These are phyloP conservation scores for Lecanicillium sp. DNA, from an alignment of 2,329 filamentous ascomycete species.

Conservation along the genomic window DNA sequence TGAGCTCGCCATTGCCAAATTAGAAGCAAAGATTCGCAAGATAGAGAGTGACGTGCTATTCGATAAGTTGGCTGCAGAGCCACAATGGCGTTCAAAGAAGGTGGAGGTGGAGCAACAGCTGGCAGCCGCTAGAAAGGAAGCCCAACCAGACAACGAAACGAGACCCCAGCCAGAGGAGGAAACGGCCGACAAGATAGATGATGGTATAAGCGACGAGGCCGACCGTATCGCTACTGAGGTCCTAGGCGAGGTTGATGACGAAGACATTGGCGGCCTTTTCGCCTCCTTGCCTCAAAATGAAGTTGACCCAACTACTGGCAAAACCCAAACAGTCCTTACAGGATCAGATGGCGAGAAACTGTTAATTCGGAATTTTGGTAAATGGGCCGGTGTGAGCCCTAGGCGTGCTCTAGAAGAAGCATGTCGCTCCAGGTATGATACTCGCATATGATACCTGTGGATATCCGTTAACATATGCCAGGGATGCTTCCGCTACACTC, in stretches of 20 bases:
- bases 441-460: no score
- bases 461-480: constrained; percentile 20
- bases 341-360: constrained; percentile 45
- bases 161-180: constrained; percentile 11
- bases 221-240: constrained; percentile 51
- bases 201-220: constrained; percentile 48
- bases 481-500: constrained; percentile 63
- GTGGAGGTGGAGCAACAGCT: constrained; percentile 55
- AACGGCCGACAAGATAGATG: constrained; percentile 22
- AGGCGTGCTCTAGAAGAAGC: constrained; percentile 74
- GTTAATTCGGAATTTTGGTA: constrained; percentile 74
- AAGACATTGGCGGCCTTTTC: constrained; percentile 44
- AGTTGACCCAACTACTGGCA: constrained; percentile 49
- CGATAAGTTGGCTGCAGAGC: constrained; percentile 56
- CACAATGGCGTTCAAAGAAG: constrained; percentile 53
- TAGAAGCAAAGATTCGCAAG: constrained; percentile 64
- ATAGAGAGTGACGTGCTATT: constrained; percentile 75
- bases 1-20: constrained; percentile 47
- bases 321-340: constrained; percentile 47
- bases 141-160: constrained; percentile 15
- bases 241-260: constrained; percentile 46
- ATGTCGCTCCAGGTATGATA: constrained; percentile 75
- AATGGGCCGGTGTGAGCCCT: constrained; percentile 68
- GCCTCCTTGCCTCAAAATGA: constrained; percentile 52
- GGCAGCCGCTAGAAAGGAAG: constrained; percentile 35